Evolutionary conservation across 306 rosid species (phyloP), one percentile per base, ranked within the genome.

Genomic region (Hippophae tibetana): DNA sequence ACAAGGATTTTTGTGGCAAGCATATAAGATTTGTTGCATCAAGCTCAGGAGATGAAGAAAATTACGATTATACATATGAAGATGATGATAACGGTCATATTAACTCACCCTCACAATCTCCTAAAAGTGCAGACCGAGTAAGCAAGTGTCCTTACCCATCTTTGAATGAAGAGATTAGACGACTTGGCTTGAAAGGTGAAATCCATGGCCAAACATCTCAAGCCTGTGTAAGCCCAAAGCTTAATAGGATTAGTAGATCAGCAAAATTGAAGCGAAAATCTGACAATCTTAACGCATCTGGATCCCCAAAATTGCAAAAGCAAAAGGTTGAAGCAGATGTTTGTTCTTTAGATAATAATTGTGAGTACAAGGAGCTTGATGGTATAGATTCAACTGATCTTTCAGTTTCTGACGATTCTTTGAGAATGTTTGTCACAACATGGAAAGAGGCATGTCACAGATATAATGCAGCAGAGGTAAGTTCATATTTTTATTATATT

Each of bases 81-180:
- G 79, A 74, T 45, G 68, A 55, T 71, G 52, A 65, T 66, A 69
- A 64, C 56, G 60, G 56, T 54, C 73, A 57, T 41, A 53, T 65
- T 69, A 76, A 63, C 12, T n/a, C 80, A 42, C 74, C 79, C 14
- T 57, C 78, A 51, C 72, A 79, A 56, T 63, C 62, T 48, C 73
- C 65, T 62, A 71, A 56, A 76, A 73, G 63, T 71, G 66, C 82
- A 13, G 89, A 85, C 63, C 79, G 82, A 66, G 71, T 64, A 50
- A 83, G 92, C 68, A 78, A 78, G 68, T 92, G 98, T 62, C 98
- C 98, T 65, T 92, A 92, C 67, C 96, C 88, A 38, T 87, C 95
- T 64, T 89, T 82, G 52, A 60, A 57, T 48, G 98, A 87, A 80
- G 98, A 87, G 86, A 80, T 79, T 74, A 70, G 64, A 55, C 77